phyloP scores from a whole-genome alignment of 2,329 filamentous ascomycete species.

The Incumbomyces delicatus region DNA sequence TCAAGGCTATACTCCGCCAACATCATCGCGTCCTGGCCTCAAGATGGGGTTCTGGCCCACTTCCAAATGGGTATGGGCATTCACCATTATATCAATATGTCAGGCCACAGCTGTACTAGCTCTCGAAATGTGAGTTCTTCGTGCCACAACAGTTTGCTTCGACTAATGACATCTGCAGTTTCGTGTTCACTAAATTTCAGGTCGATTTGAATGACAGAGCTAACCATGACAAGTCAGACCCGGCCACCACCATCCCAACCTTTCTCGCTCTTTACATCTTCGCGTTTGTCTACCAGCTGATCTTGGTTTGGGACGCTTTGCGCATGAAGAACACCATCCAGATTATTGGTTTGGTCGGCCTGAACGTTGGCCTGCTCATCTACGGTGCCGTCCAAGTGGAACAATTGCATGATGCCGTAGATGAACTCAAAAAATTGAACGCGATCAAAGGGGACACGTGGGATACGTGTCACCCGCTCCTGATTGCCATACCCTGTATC shows the following conservation, averaged over 20 bases:
- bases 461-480: constrained; percentile 59
- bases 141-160: neutral
- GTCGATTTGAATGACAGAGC: constrained; percentile 35
- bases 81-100: constrained; percentile 61
- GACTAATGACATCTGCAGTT: constrained; percentile 43
- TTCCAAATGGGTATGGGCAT: constrained; percentile 79
- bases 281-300: constrained; percentile 83
- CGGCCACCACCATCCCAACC: constrained; percentile 66
- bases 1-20: constrained; percentile 37
- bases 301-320: constrained; percentile 87
- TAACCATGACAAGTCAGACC: constrained; percentile 24
- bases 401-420: constrained; percentile 70
- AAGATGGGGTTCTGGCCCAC: constrained; percentile 56
- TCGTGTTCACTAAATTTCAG: constrained; percentile 84
- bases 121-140: constrained; percentile 66
- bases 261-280: constrained; percentile 97
- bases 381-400: constrained; percentile 90
- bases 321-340: constrained; percentile 97
- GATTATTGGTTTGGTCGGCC: constrained; percentile 85
- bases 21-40: constrained; percentile 19
- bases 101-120: constrained; percentile 74
- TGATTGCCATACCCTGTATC: constrained; percentile 77
- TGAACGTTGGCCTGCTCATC: constrained; percentile 82
- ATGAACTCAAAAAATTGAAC: constrained; percentile 36
- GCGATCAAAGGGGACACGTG: constrained; percentile 45